Conservation (phyloP, 768 basidiomycete species). For the Collybiopsis confluens region DNA sequence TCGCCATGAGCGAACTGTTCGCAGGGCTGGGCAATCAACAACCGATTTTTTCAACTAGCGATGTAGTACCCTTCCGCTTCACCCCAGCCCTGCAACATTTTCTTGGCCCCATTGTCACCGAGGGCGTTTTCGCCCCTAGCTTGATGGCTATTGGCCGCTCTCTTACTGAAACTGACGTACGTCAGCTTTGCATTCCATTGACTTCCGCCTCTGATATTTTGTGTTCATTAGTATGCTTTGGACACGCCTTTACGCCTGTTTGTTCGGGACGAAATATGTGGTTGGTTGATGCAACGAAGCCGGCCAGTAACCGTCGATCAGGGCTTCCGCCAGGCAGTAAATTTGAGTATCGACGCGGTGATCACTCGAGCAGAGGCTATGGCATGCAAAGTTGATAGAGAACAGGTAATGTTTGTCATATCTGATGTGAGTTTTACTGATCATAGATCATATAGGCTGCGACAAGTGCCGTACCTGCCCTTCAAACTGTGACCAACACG, state of each 20-base stretch:
- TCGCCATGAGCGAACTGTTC: conserved; percentile 90
- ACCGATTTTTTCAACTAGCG: conserved; percentile 71
- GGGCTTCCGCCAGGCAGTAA: conserved; percentile 50
- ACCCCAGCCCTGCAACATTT: conserved; percentile 96
- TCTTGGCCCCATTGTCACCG: conserved; percentile 81
- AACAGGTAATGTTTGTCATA: conserved; percentile 51
- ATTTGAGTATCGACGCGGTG: conserved; percentile 59
- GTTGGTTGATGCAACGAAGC: conserved; percentile 61
- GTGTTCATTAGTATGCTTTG: conserved; percentile 69
- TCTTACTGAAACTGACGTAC: conserved; percentile 87
- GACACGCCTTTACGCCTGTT: conserved; percentile 91
- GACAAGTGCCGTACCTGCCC: conserved; percentile 42
- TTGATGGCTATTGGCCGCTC: conserved; percentile 90
- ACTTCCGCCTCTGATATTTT: conserved; percentile 9
- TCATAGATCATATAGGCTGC: conserved; percentile 18
- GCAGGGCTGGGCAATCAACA: conserved; percentile 52
- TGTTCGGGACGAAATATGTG: conserved; percentile 86
- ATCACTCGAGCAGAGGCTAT: conserved; percentile 79
- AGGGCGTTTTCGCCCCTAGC: conserved; percentile 82
- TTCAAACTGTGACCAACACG: conserved; percentile 78
- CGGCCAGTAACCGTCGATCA: conserved; percentile 56
- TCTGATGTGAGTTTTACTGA: neutral
- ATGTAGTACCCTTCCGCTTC: conserved; percentile 93
- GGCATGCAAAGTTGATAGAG: conserved; percentile 84
- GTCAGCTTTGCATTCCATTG: conserved; percentile 13